Conservation (phyloP, 2,329 filamentous ascomycete species). For the Sporothrix curviconia region DNA sequence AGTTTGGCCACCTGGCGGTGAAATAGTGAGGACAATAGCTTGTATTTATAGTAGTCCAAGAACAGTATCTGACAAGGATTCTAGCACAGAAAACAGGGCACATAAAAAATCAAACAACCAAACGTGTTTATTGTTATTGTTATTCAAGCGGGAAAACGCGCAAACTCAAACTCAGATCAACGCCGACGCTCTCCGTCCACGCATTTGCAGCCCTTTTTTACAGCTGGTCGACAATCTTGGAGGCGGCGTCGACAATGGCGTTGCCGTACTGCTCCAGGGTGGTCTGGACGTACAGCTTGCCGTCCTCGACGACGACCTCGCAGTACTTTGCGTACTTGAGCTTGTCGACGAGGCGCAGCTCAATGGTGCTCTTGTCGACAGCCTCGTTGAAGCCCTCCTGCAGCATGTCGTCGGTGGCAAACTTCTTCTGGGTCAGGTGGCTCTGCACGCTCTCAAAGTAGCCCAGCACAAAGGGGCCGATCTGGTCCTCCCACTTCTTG, state of each 20-base stretch:
- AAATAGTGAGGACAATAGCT: too few relatives aligned
- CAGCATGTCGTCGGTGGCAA: slow-evolving; percentile 36
- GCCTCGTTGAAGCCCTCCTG: slow-evolving; percentile 43
- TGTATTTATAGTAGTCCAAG: too few relatives aligned
- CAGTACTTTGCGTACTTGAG: slow-evolving; percentile 36
- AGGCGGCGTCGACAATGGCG: slow-evolving; percentile 31
- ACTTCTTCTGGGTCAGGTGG: slow-evolving; percentile 17
- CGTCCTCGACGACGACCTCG: slow-evolving; percentile 42
- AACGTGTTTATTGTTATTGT: too few relatives aligned
- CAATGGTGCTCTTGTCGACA: slow-evolving; percentile 35
- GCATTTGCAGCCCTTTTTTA: too few relatives aligned
- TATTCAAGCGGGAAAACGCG: too few relatives aligned
- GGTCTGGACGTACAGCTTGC: slow-evolving; percentile 39
- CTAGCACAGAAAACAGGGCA: too few relatives aligned
- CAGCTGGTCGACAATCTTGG: slow-evolving; percentile 32
- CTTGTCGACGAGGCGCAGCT: slow-evolving; percentile 42
- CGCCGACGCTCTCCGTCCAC: too few relatives aligned
- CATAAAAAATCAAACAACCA: too few relatives aligned
- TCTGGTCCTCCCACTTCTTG: slow-evolving; percentile 37
- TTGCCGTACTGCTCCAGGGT: slow-evolving; percentile 26
- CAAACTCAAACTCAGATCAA: too few relatives aligned
- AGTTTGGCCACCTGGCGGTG: too few relatives aligned
- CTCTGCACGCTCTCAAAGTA: slow-evolving; percentile 38
- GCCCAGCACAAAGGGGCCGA: slow-evolving; percentile 35
- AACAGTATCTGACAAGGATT: too few relatives aligned